Percentiles rank a stretch among this genome's conserved stretches.
Conservation (phyloP, 495 filamentous ascomycete species). For the Neurospora tetraspora region DNA sequence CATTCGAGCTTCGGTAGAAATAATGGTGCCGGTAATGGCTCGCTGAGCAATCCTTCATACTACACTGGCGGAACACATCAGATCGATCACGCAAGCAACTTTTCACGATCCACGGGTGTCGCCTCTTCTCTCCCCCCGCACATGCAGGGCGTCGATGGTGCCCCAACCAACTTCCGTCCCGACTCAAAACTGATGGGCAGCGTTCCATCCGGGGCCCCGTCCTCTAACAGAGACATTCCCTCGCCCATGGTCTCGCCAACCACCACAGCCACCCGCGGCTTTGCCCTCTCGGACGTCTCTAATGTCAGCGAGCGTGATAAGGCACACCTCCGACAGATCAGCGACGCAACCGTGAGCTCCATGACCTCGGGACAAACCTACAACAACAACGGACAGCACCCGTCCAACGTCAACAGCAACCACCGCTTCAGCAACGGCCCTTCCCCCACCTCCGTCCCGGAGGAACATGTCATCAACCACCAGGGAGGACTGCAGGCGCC, state of each 20-base stretch:
- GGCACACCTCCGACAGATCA: conserved; percentile 36
- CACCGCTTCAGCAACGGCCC: neutral
- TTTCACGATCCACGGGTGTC: neutral
- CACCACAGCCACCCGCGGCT: conserved; percentile 1
- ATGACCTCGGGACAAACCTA: neutral
- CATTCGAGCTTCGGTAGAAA: conserved; percentile 17
- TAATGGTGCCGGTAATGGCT: neutral
- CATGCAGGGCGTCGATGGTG: neutral
- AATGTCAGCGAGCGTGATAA: conserved; percentile 31
- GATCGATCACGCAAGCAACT: conserved; percentile 17
- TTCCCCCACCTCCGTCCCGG: neutral
- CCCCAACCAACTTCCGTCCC: conserved; percentile 11
- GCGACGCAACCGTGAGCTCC: conserved; percentile 34
- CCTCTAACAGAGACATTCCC: neutral
- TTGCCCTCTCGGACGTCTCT: conserved; percentile 31
- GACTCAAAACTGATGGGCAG: conserved; percentile 24
- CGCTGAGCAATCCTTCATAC: conserved; percentile 11
- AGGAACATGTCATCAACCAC: neutral
- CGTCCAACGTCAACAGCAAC: neutral
- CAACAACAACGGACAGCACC: neutral
- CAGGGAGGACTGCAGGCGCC: neutral
- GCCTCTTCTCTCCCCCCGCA: neutral
- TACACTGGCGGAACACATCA: conserved; percentile 12
- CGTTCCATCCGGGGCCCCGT: neutral
- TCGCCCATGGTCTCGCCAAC: neutral